Percentiles rank a stretch among this genome's conserved stretches.
These are phyloP conservation scores for Carex littledalei DNA, from an alignment of 176 grass and related monocot species.

Conservation along the genomic window DNA sequence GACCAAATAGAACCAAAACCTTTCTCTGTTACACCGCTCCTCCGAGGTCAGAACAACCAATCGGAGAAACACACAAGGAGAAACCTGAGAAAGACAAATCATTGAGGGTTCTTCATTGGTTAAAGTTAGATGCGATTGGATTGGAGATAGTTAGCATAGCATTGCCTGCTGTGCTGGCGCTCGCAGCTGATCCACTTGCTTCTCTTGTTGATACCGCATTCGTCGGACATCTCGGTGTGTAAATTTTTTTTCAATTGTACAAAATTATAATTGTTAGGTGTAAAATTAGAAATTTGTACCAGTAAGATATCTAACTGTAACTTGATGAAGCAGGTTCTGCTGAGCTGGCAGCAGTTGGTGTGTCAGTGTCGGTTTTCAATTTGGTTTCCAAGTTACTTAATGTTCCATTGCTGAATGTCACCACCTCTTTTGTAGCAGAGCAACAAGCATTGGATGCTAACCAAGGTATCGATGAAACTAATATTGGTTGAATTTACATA, in stretches of 20 bases:
- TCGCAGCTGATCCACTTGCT: conserved; percentile 68
- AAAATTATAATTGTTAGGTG: not conserved
- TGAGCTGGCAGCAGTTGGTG: conserved; percentile 74
- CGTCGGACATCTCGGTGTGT: conserved; percentile 67
- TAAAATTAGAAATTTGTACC: not conserved
- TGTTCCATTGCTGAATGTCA: conserved; percentile 80
- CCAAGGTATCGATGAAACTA: not conserved
- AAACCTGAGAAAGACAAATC: not conserved
- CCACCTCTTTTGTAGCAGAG: conserved; percentile 91
- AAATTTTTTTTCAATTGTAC: not conserved
- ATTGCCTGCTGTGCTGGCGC: conserved; percentile 63
- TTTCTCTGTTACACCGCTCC: not conserved
- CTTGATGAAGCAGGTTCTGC: conserved; percentile 40
- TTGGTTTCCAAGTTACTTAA: conserved; percentile 92
- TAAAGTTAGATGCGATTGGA: conserved; percentile 64
- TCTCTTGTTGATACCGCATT: conserved; percentile 91
- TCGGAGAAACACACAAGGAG: not conserved
- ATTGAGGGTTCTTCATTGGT: not conserved
- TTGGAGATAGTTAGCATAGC: conserved; percentile 66
- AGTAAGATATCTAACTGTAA: not conserved
- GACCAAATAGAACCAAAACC: not conserved
- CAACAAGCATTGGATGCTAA: conserved; percentile 44
- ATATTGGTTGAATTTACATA: not conserved
- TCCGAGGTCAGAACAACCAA: not conserved
- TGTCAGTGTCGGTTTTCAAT: conserved; percentile 75